Evolutionary conservation across 1,284 basidiomycete species (phyloP).

Genomic region (Moesziomyces antarcticus): DNA sequence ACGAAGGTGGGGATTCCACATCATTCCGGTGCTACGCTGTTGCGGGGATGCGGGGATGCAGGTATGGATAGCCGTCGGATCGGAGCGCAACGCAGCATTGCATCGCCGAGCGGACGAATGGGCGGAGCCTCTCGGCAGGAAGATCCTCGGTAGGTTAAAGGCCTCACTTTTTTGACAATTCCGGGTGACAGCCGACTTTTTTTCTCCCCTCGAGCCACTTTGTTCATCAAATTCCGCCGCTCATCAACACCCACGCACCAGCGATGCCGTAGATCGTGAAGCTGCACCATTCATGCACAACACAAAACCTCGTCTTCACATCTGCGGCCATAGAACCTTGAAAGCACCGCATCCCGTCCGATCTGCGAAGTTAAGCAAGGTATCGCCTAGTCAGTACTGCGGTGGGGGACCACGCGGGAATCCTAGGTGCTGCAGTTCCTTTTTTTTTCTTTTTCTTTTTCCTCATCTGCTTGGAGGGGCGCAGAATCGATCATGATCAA

Average conservation of each 20-base stretch:
- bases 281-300: not conserved
- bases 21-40: too few relatives aligned
- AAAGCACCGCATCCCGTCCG: constrained; percentile 83
- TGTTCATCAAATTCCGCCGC: not conserved
- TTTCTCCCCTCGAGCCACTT: not conserved
- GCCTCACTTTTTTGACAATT: not conserved
- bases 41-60: not conserved
- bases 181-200: not conserved
- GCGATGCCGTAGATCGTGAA: not conserved
- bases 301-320: constrained; percentile 40
- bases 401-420: constrained; percentile 85
- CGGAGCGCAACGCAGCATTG: not conserved
- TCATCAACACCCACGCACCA: not conserved
- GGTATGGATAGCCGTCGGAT: constrained; percentile 2
- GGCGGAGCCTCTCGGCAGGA: constrained; percentile 4
- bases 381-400: constrained; percentile 84
- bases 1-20: too few relatives aligned
- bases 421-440: constrained; percentile 82
- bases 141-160: constrained; percentile 20
- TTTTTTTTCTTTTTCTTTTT: not conserved
- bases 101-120: not conserved
- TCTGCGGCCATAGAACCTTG: constrained; percentile 82
- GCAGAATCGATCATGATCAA: too few relatives aligned
- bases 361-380: constrained; percentile 83
- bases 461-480: too few relatives aligned